A percentile compares a stretch with the other conserved stretches of the same genome.
These are phyloP conservation scores for Platismatia glauca DNA, from an alignment of 495 filamentous ascomycete species.

Conservation along the genomic window DNA sequence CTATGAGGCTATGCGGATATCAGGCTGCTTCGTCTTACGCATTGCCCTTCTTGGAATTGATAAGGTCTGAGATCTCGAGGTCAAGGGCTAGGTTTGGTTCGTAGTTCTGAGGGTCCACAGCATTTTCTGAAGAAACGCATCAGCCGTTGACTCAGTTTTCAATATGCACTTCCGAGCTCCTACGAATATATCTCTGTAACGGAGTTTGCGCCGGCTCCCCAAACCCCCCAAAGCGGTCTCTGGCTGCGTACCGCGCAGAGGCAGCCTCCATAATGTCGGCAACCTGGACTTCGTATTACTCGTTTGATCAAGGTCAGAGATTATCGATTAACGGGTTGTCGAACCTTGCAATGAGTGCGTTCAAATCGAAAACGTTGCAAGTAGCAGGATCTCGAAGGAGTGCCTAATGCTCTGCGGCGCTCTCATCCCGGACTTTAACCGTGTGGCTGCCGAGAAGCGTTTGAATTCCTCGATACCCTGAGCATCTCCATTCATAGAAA, in stretches of 20 bases:
- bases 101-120: constrained; percentile 92
- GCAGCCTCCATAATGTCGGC: constrained; percentile 65
- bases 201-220: constrained; percentile 70
- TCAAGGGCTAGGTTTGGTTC: constrained; percentile 94
- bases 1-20: neutral
- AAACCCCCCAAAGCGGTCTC: constrained; percentile 86
- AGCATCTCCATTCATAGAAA: no score
- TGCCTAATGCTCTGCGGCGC: neutral
- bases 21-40: constrained; percentile 46
- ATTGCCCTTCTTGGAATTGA: constrained; percentile 97
- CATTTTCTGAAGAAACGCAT: constrained; percentile 52
- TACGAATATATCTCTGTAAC: constrained; percentile 88
- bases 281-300: neutral
- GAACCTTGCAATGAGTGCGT: neutral
- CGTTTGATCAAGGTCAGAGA: neutral
- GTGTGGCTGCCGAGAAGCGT: neutral
- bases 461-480: no score
- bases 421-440: neutral
- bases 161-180: neutral
- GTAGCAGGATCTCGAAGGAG: neutral
- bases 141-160: neutral
- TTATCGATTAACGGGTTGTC: neutral
- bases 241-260: constrained; percentile 86
- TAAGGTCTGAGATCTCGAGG: constrained; percentile 91
- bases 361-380: neutral